Base-by-base conservation (phyloP, 176 grass and related monocot species). In the Neostapfia colusana region DNA sequence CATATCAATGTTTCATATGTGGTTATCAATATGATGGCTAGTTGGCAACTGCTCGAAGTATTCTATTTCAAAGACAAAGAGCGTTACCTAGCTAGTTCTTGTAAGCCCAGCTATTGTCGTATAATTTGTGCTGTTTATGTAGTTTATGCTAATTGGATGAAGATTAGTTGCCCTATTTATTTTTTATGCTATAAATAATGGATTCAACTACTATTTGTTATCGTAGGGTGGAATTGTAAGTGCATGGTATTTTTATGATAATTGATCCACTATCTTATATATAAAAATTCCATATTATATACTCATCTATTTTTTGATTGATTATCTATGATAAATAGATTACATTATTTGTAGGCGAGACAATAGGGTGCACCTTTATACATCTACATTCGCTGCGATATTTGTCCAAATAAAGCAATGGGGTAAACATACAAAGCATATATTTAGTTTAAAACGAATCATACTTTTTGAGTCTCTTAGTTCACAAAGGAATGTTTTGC, bases 341-440 rank as follows among this genome's bases (percentile, higher is more conserved):
- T 17, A 3, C 3, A 31, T 3, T 31, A 12, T 45, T 45, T 45
- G 43, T 56, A 23, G n/a, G 53, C 3, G 3, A 24, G 53, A 23
- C n/a, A 56, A n/a, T 8, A 53, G 50, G 15, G 18, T 0, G 8
- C 50, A n/a, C 18, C n/a, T 53, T 53, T n/a, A 53, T 20, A 8
- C 18, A 53, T 53, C 4, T 5, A 50, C 17, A 18, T 50, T 50
- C 7, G 4, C 16, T 18, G 17, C 17, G 20, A 6, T 50, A 4
- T 50, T 46, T 50, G 16, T 50, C 16, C 48, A 50, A 50, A 50
- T 50, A 50, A 77, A 41, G 24, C 35, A 40, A 74, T 21, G 65
- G 54, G 39, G 65, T 72, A 63, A 40, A 87, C 27, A 18, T 38
- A 77, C n/a, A 78, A 77, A 40, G 59, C 28, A 82, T 50, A 69